phyloP scores from a whole-genome alignment of 2,329 filamentous ascomycete genomes.

The Pezicula radicicola region DNA sequence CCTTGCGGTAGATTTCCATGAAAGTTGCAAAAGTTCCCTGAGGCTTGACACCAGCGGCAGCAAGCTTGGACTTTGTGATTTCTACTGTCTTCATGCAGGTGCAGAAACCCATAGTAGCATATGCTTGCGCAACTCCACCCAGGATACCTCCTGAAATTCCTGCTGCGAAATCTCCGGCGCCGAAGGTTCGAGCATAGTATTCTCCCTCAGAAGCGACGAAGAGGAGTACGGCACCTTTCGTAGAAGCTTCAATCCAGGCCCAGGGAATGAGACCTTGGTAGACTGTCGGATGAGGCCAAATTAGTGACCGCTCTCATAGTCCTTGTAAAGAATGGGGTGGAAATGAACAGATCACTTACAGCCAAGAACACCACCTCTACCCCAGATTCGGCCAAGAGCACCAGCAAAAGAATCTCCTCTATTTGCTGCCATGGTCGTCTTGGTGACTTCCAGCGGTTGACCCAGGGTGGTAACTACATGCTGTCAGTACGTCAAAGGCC shows the following conservation, averaged over 20 bases:
- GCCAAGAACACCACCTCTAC: slow-evolving; percentile 86
- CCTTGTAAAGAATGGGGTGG: neutral
- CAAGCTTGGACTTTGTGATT: slow-evolving; percentile 97
- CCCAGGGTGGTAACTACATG: slow-evolving; percentile 52
- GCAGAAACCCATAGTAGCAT: slow-evolving; percentile 99
- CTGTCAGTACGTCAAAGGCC: slow-evolving; percentile 6
- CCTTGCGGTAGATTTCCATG: slow-evolving; percentile 92
- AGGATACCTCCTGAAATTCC: slow-evolving; percentile 91
- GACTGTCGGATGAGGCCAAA: slow-evolving; percentile 52
- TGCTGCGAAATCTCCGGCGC: slow-evolving; percentile 80
- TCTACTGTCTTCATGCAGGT: slow-evolving; percentile 99
- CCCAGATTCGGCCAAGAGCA: slow-evolving; percentile 86
- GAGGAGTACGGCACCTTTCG: slow-evolving; percentile 97
- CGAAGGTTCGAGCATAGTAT: slow-evolving; percentile 81
- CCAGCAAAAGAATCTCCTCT: slow-evolving; percentile 80
- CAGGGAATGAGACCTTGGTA: slow-evolving; percentile 99
- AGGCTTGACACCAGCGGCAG: slow-evolving; percentile 76
- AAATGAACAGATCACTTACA: slow-evolving; percentile 60
- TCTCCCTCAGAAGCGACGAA: slow-evolving; percentile 99
- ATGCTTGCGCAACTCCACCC: slow-evolving; percentile 94
- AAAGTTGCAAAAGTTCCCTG: slow-evolving; percentile 93
- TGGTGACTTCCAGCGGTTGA: slow-evolving; percentile 94
- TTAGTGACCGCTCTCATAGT: neutral
- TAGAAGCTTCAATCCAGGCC: slow-evolving; percentile 99
- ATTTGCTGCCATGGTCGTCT: slow-evolving; percentile 99